phyloP scores from a whole-genome alignment of 192 early-diverging fungal species.

The Coemansia sp. region DNA sequence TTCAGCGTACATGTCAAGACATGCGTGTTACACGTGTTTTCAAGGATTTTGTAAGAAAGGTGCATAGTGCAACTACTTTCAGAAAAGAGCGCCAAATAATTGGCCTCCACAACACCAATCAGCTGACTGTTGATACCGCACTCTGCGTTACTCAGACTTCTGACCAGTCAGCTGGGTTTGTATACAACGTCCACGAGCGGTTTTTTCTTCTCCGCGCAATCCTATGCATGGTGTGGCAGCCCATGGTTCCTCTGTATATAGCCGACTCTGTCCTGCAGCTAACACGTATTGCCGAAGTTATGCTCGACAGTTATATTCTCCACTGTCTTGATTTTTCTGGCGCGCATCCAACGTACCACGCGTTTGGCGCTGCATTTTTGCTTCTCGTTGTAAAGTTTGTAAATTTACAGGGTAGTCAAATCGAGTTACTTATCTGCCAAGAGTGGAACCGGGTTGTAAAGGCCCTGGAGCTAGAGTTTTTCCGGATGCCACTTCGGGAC shows the following conservation, averaged over 20 bases:
- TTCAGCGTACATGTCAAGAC: not conserved
- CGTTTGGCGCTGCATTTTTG: slow-evolving; percentile 1
- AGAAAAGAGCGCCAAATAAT: not conserved
- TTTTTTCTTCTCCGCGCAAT: slow-evolving; percentile 7
- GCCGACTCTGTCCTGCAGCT: not conserved
- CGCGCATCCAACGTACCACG: slow-evolving; percentile 12
- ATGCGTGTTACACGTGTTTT: not conserved
- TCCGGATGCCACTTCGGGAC: slow-evolving; percentile 24
- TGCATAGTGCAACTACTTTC: not conserved
- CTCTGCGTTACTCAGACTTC: not conserved
- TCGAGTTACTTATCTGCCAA: not conserved
- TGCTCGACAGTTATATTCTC: slow-evolving; percentile 15
- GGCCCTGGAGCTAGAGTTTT: slow-evolving; percentile 25
- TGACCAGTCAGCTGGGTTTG: not conserved
- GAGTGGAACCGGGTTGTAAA: slow-evolving; percentile 15
- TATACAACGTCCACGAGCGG: slow-evolving; percentile 1
- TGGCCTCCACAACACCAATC: not conserved
- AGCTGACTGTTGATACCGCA: not conserved
- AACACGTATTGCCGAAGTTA: not conserved
- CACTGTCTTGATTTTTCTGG: slow-evolving; percentile 22
- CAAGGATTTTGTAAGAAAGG: not conserved
- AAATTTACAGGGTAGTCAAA: not conserved
- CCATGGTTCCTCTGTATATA: slow-evolving; percentile 4
- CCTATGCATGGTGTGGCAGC: slow-evolving; percentile 3
- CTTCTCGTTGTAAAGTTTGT: slow-evolving; percentile 2